A percentile compares a stretch with the other conserved stretches of the same genome.
phyloP scores from a whole-genome alignment of 192 early-diverging fungal genomes.

The Funneliformis geosporum region DNA sequence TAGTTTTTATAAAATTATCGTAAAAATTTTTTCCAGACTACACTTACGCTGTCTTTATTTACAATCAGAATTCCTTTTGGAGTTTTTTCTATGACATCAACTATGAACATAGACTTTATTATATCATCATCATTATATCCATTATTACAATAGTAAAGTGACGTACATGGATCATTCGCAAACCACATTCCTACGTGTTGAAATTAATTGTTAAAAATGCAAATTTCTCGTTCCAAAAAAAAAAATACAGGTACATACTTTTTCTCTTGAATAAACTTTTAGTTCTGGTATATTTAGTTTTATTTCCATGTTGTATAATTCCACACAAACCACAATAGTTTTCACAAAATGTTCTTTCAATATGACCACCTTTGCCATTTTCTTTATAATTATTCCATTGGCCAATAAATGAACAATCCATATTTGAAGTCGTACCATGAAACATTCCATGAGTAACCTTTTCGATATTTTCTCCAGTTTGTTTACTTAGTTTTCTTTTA shows the following conservation, averaged over 20 bases:
- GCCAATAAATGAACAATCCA: conserved; percentile 1
- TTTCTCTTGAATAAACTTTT: not conserved
- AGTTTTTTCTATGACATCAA: not conserved
- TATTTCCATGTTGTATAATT: not conserved
- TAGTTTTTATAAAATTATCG: no score
- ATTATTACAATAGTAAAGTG: not conserved
- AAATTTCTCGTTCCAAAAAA: no score
- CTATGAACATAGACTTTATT: not conserved
- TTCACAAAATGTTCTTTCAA: not conserved
- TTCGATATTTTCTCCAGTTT: not conserved
- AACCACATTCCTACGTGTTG: not conserved
- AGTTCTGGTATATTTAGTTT: not conserved
- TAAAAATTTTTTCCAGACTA: not conserved
- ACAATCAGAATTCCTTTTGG: not conserved
- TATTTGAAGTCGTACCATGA: conserved; percentile 12
- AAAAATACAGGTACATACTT: not conserved
- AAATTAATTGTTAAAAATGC: no score
- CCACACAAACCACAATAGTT: not conserved
- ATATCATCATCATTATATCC: not conserved
- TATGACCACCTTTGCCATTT: not conserved
- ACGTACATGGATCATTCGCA: not conserved
- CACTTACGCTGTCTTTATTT: not conserved
- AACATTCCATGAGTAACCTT: not conserved
- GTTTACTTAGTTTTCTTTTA: conserved; percentile 7
- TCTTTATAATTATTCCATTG: not conserved